Conservation (phyloP, 2,329 filamentous ascomycete genomes). For the Neoascochyta sp. region DNA sequence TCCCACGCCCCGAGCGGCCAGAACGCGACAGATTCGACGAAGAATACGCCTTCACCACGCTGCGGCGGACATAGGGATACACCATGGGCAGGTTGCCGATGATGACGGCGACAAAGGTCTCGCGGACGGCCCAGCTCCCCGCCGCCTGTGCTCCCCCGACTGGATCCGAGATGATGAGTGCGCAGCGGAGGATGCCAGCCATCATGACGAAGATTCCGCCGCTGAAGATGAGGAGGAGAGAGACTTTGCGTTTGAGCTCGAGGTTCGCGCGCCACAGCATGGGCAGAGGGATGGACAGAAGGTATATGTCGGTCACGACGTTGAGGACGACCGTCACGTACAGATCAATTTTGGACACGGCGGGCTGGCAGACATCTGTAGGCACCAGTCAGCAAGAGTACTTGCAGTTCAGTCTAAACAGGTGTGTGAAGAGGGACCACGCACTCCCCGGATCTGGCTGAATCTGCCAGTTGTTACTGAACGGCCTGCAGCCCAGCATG, state of each 20-base stretch:
- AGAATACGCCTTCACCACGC: slow-evolving; percentile 8
- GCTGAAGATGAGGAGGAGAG: slow-evolving; percentile 53
- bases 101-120: slow-evolving; percentile 46
- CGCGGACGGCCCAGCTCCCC: slow-evolving; percentile 43
- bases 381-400: neutral
- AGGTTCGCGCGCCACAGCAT: slow-evolving; percentile 53
- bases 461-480: slow-evolving; percentile 58
- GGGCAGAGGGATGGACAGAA: slow-evolving; percentile 58
- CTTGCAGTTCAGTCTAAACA: slow-evolving; percentile 1
- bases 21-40: slow-evolving; percentile 2
- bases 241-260: slow-evolving; percentile 49
- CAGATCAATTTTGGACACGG: slow-evolving; percentile 7
- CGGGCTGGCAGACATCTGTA: slow-evolving; percentile 12
- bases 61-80: slow-evolving; percentile 25
- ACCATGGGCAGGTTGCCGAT: slow-evolving; percentile 46
- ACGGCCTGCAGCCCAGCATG: slow-evolving; percentile 52
- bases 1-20: slow-evolving; percentile 1
- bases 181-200: slow-evolving; percentile 50
- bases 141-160: slow-evolving; percentile 41
- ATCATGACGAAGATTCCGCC: slow-evolving; percentile 56
- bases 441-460: slow-evolving; percentile 55
- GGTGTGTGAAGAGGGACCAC: slow-evolving; percentile 13
- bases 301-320: slow-evolving; percentile 55
- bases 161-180: slow-evolving; percentile 20
- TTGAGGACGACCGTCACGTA: slow-evolving; percentile 44